These are phyloP conservation scores for Blepharisma undulans DNA, from an alignment of 169 alveolate genomes.

Conservation along the genomic window DNA sequence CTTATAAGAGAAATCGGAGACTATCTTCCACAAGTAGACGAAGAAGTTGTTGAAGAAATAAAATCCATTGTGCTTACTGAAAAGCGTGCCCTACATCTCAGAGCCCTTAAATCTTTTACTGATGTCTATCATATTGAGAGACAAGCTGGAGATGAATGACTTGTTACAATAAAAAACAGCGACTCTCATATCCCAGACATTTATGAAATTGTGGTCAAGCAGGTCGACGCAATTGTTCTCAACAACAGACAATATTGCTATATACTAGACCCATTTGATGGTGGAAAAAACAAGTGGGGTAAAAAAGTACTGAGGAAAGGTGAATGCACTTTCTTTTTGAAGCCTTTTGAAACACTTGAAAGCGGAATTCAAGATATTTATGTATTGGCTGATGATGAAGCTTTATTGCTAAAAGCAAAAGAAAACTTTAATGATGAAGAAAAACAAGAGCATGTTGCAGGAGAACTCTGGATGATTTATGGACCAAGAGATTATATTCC, in stretches of 20 bases:
- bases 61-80: slow-evolving; percentile 64
- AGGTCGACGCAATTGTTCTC: slow-evolving; percentile 47
- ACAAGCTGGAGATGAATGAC: slow-evolving; percentile 80
- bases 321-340: slow-evolving; percentile 61
- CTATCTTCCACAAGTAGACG: slow-evolving; percentile 59
- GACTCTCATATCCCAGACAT: slow-evolving; percentile 66
- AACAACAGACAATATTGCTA: slow-evolving; percentile 57
- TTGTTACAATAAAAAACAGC: slow-evolving; percentile 45
- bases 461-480: slow-evolving; percentile 70
- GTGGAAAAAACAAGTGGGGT: slow-evolving; percentile 54
- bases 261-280: slow-evolving; percentile 58
- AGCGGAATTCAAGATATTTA: slow-evolving; percentile 54
- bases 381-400: slow-evolving; percentile 71
- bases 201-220: slow-evolving; percentile 51
- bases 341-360: slow-evolving; percentile 69
- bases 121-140: slow-evolving; percentile 61
- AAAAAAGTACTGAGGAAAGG: slow-evolving; percentile 58
- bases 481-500: slow-evolving; percentile 78
- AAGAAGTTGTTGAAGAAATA: slow-evolving; percentile 45
- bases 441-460: slow-evolving; percentile 35
- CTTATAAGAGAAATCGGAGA: slow-evolving; percentile 61
- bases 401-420: slow-evolving; percentile 60
- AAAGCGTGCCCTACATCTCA: slow-evolving; percentile 50
- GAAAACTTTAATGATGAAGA: neutral
- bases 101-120: slow-evolving; percentile 48